phyloP scores from a whole-genome alignment of 2,329 filamentous ascomycete genomes.

The Cladosporium sp. region DNA sequence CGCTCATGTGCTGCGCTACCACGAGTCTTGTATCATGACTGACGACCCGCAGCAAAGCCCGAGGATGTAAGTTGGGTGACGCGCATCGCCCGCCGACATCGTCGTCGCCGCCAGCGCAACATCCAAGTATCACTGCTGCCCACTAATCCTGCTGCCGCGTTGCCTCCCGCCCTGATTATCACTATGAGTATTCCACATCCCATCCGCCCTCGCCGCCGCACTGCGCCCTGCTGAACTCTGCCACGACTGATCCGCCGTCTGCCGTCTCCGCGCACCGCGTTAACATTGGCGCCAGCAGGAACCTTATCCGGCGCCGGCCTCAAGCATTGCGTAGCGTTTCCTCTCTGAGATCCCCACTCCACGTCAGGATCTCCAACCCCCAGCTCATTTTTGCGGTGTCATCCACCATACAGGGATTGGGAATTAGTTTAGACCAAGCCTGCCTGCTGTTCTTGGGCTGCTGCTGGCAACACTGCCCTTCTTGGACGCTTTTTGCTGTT shows the following conservation, averaged over 20 bases:
- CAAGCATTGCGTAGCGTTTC: slow-evolving; percentile 10
- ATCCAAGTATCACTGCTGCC: background rate
- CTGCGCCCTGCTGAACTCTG: background rate
- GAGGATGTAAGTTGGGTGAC: background rate
- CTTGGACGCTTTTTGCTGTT: slow-evolving; percentile 6
- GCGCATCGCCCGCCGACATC: background rate
- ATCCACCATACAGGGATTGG: slow-evolving; percentile 4
- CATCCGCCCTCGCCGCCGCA: background rate
- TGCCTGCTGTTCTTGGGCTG: slow-evolving; percentile 10
- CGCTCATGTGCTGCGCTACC: background rate
- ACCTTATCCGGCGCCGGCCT: slow-evolving; percentile 10
- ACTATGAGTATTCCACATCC: background rate
- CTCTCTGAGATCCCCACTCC: slow-evolving; percentile 4
- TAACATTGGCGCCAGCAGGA: slow-evolving; percentile 5
- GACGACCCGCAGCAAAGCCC: slow-evolving; percentile 5
- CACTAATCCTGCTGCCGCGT: background rate
- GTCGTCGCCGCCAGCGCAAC: background rate
- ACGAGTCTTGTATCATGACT: background rate
- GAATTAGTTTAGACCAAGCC: background rate
- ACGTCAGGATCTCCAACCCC: slow-evolving; percentile 9
- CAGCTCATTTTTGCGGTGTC: slow-evolving; percentile 3
- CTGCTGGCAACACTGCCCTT: slow-evolving; percentile 6
- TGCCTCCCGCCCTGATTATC: background rate
- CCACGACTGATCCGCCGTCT: background rate
- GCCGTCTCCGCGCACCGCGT: slow-evolving; percentile 3